Evolutionary conservation across 306 rosid species (phyloP), one percentile per base, ranked within the genome.

Genomic region (Vigna trinervia): DNA sequence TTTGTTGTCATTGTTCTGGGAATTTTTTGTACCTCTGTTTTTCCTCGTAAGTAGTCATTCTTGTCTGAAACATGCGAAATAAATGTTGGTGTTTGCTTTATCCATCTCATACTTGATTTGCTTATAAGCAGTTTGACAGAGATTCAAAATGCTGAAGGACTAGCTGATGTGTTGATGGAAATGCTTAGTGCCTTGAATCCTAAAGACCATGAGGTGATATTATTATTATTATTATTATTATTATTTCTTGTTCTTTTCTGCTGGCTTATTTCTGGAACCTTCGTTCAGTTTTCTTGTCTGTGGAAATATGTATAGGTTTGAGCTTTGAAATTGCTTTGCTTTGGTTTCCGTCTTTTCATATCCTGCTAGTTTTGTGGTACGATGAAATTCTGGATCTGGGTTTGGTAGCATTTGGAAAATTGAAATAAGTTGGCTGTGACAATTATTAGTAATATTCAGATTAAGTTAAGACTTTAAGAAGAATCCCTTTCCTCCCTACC

Each of bases 101-200:
- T 75, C 47, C 63, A 19, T 28, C 22, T 47, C 71, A 59, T 70
- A 53, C 73, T 80, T 46, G 34, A 56, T 81, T 80, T 79, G 59
- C 54, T 70, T 65, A 10, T 81, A 39, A 80, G 77, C 89, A 96
- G 99, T 89, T 80, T 87, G 77, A 47, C 30, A 48, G 98, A 96
- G 80, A 91, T 96, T 69, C 89, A 86, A 82, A 92, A 85, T 86
- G 97, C 98, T 74, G 82, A 83, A 75, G 99, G 97, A 69, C 45
- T 96, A 60, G 88, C 92, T 47, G 94, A 91, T 86, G 91, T 96
- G 54, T 88, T 96, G 84, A 85, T 82, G 83, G 99, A 96, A 77
- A 96, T 96, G 93, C 97, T 96, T 66, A 81, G 83, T 69, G 98
- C 92, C 23, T 87, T 92, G 92, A 93, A 87, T 86, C 91, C 90